Conservation (phyloP, 176 grass and related monocot species). For the Juncus inflexus region DNA sequence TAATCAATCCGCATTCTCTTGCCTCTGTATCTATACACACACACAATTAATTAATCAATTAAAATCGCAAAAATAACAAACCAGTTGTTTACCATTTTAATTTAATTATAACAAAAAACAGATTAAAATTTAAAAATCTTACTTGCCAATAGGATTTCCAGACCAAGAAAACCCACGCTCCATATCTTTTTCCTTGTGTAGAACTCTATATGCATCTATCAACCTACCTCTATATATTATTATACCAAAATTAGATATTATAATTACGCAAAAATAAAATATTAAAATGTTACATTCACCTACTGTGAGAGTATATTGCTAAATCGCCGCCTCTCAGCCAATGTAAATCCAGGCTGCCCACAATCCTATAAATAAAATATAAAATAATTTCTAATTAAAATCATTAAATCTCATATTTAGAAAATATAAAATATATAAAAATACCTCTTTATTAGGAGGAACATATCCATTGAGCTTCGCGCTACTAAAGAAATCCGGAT, state of each 20-base stretch:
- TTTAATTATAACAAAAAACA: neutral
- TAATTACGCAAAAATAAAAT: conserved; percentile 18
- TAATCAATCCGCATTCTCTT: conserved; percentile 98
- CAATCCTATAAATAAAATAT: conserved; percentile 55
- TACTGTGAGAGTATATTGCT: conserved; percentile 69
- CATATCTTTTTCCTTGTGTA: conserved; percentile 91
- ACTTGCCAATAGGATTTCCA: conserved; percentile 94
- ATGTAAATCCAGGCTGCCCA: conserved; percentile 93
- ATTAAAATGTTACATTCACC: conserved; percentile 34
- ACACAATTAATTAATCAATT: conserved; percentile 1
- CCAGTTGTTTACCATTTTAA: neutral
- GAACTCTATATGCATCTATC: conserved; percentile 81
- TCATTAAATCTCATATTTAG: neutral
- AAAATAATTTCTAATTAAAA: conserved; percentile 15
- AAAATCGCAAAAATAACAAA: conserved; percentile 13
- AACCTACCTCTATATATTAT: conserved; percentile 74
- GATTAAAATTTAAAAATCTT: conserved; percentile 28
- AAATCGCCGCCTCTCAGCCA: conserved; percentile 79
- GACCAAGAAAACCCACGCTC: conserved; percentile 81
- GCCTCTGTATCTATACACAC: conserved; percentile 62
- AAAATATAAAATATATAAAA: conserved; percentile 10
- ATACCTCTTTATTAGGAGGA: conserved; percentile 85
- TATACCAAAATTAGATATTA: conserved; percentile 18
- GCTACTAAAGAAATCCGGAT: conserved; percentile 90
- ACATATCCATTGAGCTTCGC: conserved; percentile 86